Base-by-base conservation (phyloP, 164 flowering plant genomes). In the Nymphaea thermarum region DNA sequence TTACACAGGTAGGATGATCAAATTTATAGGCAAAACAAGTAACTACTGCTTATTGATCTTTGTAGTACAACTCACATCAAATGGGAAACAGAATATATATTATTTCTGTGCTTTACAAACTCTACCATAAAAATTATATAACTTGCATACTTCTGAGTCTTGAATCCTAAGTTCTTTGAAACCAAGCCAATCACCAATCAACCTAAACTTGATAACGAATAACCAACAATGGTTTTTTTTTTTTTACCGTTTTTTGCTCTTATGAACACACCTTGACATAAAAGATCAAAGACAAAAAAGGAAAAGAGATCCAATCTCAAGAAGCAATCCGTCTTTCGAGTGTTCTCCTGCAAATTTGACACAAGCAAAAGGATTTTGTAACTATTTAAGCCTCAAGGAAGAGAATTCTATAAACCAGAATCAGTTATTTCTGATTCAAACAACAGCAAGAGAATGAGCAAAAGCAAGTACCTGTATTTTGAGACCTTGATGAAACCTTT, bases 321-420 rank as follows among this genome's bases (percentile, higher is more conserved):
- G 57, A 51, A 70, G 72, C 72, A 63, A 66, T 66, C 63, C 72
- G 66, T 62, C 66, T 70, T 71, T 68, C 57, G 70, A 62, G 65
- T 70, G 68, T 77, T 69, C 75, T 68, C 74, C 81, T 78, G 72
- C 76, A 74, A 45, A 68, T 59, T 0, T 72, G 57, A 15, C 57
- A 51, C 57, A 51, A 51, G 57, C 57, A 51, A 25, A 25, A 25
- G 57, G 12, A 8, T 51, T 15, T 51, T 10, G 57, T 51, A 8
- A 51, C 57, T 15, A 51, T 51, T 15, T 71, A 43, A 75, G 67
- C 43, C 65, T 44, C 6, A 44, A 59, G 53, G 14, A 67, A 43
- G 45, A 15, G 43, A 25, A 60, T n/a, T 17, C 57, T 69, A n/a
- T 6, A 36, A 25, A 7, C 66, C 43, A 42, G 16, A 4, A 14